These are phyloP conservation scores for Carex cristatella DNA, from an alignment of 176 grass and related monocot genomes.

Conservation along the genomic window DNA sequence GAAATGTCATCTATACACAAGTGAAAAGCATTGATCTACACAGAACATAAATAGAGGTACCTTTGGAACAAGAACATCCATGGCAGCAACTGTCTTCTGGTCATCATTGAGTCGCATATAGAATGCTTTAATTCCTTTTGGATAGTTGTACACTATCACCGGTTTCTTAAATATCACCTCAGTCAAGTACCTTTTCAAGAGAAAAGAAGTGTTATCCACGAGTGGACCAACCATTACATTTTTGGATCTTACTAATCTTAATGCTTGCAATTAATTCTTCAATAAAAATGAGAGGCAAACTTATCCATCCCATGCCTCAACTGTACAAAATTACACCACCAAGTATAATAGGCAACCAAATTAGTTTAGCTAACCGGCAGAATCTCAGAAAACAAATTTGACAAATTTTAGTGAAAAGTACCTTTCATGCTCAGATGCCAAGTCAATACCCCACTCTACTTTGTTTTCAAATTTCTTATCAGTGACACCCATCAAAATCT, in stretches of 20 bases:
- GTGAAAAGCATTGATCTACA: neutral
- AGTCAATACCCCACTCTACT: constrained; percentile 98
- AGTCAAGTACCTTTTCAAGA: constrained; percentile 66
- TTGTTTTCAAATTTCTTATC: constrained; percentile 75
- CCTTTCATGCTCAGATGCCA: constrained; percentile 97
- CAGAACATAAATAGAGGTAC: constrained; percentile 25
- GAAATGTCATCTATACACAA: neutral
- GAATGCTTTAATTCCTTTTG: constrained; percentile 90
- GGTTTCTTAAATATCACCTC: constrained; percentile 98
- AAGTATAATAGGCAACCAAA: neutral
- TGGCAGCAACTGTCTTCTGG: constrained; percentile 83
- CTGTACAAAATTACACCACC: neutral
- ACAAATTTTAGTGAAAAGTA: neutral
- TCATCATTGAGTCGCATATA: constrained; percentile 97
- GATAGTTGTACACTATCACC: constrained; percentile 98
- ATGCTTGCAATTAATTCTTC: neutral
- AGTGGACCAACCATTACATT: neutral
- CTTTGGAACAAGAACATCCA: constrained; percentile 99
- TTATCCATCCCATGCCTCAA: neutral
- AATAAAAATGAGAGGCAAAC: neutral
- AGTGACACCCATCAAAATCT: constrained; percentile 64
- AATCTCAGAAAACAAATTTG: neutral
- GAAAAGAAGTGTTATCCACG: constrained; percentile 7
- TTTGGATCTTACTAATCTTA: neutral
- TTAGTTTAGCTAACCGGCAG: neutral